phyloP scores from a whole-genome alignment of 169 alveolate genomes.

The Eimeria praecox region DNA sequence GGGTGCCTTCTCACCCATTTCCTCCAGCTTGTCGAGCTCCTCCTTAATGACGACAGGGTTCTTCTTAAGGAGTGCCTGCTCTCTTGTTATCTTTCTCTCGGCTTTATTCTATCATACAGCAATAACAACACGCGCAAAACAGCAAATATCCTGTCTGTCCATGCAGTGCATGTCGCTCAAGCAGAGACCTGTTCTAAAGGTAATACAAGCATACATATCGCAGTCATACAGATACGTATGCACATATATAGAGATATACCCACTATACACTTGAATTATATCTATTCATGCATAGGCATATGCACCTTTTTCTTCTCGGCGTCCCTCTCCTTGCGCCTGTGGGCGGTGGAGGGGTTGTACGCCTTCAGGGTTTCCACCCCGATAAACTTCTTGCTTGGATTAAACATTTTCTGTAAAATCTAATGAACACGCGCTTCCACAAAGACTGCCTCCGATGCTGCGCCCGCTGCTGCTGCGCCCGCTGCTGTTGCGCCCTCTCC shows the following conservation, averaged over 20 bases:
- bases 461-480: not conserved
- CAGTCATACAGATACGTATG: not conserved
- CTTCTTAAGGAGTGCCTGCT: conserved; percentile 77
- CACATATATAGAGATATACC: not conserved
- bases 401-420: conserved; percentile 1
- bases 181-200: not conserved
- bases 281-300: not conserved
- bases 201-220: not conserved
- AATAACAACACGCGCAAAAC: not conserved
- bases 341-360: conserved; percentile 77
- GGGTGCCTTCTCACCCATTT: conserved; percentile 26
- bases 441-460: not conserved
- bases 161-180: not conserved
- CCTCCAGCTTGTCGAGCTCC: conserved; percentile 79
- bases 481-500: not conserved
- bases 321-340: conserved; percentile 75
- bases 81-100: conserved; percentile 75
- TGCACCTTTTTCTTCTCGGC: conserved; percentile 70
- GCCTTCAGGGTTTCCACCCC: conserved; percentile 74
- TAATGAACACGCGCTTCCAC: not conserved
- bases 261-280: not conserved
- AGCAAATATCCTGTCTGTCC: not conserved
- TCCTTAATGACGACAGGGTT: conserved; percentile 78
- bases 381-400: conserved; percentile 68
- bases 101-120: conserved; percentile 55